Percentiles rank a stretch among this genome's conserved stretches.
These are phyloP conservation scores for Nevesoporus exiguus DNA, from an alignment of 768 basidiomycete species.

Conservation along the genomic window DNA sequence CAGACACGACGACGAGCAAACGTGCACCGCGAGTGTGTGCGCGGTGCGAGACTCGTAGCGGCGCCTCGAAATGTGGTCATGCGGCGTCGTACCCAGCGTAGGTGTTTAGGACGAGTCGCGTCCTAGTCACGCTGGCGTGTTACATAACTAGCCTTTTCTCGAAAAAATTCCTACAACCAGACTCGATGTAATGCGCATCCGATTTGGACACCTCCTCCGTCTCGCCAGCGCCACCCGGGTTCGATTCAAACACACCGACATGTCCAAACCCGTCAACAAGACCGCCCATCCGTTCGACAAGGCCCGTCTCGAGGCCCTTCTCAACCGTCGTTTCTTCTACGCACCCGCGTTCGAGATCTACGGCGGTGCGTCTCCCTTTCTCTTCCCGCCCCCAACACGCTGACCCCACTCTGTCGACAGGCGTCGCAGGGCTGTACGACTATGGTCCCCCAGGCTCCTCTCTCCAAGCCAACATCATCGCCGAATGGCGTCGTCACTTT, in stretches of 20 bases:
- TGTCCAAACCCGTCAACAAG: conserved; percentile 58
- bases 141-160: background rate
- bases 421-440: conserved; percentile 96
- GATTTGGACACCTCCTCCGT: conserved; percentile 19
- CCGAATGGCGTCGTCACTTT: conserved; percentile 96
- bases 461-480: conserved; percentile 93
- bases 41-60: background rate
- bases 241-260: conserved; percentile 23
- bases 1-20: too few species aligned
- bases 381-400: background rate
- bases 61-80: background rate
- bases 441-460: conserved; percentile 96
- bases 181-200: conserved; percentile 25
- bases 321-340: conserved; percentile 93
- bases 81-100: too few species aligned
- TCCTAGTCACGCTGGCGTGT: too few species aligned
- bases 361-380: conserved; percentile 56
- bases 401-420: conserved; percentile 27
- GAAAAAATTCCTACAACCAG: too few species aligned
- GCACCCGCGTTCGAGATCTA: conserved; percentile 99
- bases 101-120: too few species aligned
- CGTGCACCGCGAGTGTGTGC: too few species aligned
- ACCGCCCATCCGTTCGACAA: conserved; percentile 87
- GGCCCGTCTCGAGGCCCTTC: conserved; percentile 73
- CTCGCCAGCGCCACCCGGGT: background rate